Evolutionary conservation across 108 stramenopile species (phyloP), one percentile per base, ranked within the genome.

Genomic region (Ochromonas danica): DNA sequence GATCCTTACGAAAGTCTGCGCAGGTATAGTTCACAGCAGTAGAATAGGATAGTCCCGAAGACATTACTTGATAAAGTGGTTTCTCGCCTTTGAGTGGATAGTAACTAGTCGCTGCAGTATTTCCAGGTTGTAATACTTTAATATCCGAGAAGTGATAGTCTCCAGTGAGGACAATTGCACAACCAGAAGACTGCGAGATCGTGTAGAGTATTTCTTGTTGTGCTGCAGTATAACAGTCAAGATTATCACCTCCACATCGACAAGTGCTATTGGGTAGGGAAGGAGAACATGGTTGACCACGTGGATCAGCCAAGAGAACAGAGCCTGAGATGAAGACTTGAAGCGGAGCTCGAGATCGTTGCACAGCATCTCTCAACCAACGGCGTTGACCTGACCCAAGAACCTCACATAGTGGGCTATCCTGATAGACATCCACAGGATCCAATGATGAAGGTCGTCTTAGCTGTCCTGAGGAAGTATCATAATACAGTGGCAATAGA

Each of bases 61-160:
- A 38, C 65, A 70, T 70, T 6, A 70, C 17, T 39, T 70, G 65
- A 39, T 38, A 38, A 33, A 45, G 1, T 6, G 41, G 28, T 39
- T 61, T 61, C 22, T 40, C 71, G 41, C 80, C 80, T 51, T 51
- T 51, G 40, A 6, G 6, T 14, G 40, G 14, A 61, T 77, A 75
- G 63, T 71, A 82, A 41, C 71, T 79, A 71, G 17, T n/a, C 36
- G 71, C 79, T 0, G 39, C 61, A 62, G 80, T 75, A 6, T 28
- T 41, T 28, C 81, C 81, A 27, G 81, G 81, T 17, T 71, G n/a
- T 22, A 81, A n/a, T 14, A 79, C 71, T 1, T 80, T 80, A 71
- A 81, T 72, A 42, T 81, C 81, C 39, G 79, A 61, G 67, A 30
- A 71, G 40, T 81, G 81, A 72, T 80, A 81, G 71, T 81, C 81